phyloP scores from a whole-genome alignment of 257 asterid species.

The Ocimum tenuiflorum region DNA sequence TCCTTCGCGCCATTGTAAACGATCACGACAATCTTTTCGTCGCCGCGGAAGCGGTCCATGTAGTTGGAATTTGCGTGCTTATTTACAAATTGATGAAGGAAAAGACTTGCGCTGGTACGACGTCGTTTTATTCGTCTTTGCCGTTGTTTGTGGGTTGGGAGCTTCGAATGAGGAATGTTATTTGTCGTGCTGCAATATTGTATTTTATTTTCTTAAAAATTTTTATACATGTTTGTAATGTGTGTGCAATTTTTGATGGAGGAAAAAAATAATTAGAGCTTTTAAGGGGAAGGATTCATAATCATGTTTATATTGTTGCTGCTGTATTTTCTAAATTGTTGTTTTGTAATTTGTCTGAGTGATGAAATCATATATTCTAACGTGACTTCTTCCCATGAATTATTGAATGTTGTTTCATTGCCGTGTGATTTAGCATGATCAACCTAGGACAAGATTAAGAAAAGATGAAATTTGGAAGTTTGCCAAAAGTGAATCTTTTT shows the following conservation, averaged over 20 bases:
- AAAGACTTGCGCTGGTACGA: conserved; percentile 78
- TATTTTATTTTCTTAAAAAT: not conserved
- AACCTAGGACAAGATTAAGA: not conserved
- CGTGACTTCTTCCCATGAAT: too few relatives aligned
- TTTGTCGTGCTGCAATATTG: not conserved
- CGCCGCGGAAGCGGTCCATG: conserved; percentile 93
- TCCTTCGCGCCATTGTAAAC: conserved; percentile 83
- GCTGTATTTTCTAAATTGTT: not conserved
- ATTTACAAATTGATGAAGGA: conserved; percentile 88
- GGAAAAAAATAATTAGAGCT: conserved; percentile 17
- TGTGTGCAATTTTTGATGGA: conserved; percentile 1
- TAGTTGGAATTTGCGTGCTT: conserved; percentile 74
- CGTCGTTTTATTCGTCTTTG: not conserved
- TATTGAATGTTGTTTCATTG: too few relatives aligned
- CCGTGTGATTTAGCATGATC: not conserved
- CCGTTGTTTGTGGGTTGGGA: not conserved
- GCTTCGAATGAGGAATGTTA: not conserved
- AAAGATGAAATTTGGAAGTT: not conserved
- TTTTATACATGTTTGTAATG: not conserved
- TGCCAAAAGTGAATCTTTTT: not conserved
- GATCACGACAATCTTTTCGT: conserved; percentile 92
- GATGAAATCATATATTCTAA: too few relatives aligned
- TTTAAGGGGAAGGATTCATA: conserved; percentile 2
- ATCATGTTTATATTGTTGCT: too few relatives aligned
- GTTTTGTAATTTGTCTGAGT: not conserved